Evolutionary conservation across 2,329 filamentous ascomycete genomes (phyloP), one percentile per base, ranked within the genome.

Genomic region (Phialophora chinensis): DNA sequence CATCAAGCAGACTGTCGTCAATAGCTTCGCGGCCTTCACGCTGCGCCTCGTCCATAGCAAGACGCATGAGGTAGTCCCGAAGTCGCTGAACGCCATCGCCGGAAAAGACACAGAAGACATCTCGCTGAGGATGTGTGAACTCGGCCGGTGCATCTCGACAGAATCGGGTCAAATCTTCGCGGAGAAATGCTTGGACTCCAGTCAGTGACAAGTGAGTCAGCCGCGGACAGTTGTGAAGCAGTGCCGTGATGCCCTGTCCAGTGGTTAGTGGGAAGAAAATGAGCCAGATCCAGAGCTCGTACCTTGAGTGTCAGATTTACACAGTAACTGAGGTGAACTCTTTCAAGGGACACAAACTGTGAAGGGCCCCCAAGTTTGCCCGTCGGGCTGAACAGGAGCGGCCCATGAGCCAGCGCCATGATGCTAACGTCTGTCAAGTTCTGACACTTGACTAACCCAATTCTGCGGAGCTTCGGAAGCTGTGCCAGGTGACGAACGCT

Each of bases 91-190:
- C 94, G 63, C 93, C 93, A 29, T 87, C 85, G 5, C 95, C 94
- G 1, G 93, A 97, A 78, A 99, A 99, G 62, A 99, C 95, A 75
- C 95, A 99, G 77, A 99, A 99, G 7, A 98, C 92, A 60, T 94
- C 90, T 69, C 95, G 88, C 77, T 99, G 95, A 75, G 97, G 93
- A 55, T 94, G 91, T 20, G 93, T 98, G 77, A 99, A 99, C 78
- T 98, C 95, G 66, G 85, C 79, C 44, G 95, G 95, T 1, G 95
- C 92, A 73, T 91, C 89, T 68, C 95, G 88, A 76, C 95, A 98
- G 77, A 92, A 98, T 5, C 85, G 83, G 61, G 92, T 90, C 33
- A 98, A 86, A 72, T 97, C 93, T 63, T 92, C 88, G 60, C 91
- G 87, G 35, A 97, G 85, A 76, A 99, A 99, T 1, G 92, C 92